Conservation (phyloP, 352 stramenopile genomes). For the Thraustochytrium sp. region DNA sequence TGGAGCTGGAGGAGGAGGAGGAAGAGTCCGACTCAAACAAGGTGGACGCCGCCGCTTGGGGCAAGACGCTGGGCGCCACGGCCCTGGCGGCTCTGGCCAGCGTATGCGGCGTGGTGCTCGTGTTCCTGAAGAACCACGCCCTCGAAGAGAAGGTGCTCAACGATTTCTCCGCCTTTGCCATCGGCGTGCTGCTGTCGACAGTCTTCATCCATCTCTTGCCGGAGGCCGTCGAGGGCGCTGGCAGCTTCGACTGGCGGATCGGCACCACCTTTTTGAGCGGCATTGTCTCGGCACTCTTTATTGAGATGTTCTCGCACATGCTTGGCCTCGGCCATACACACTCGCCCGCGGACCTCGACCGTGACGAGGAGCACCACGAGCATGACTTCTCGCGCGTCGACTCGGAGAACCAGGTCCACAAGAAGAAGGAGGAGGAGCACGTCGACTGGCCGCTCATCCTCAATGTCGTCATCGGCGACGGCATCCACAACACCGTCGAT, state of each 20-base stretch:
- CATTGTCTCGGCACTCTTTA: slow-evolving; percentile 10
- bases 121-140: neutral
- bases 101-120: neutral
- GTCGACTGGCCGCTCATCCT: slow-evolving; percentile 3
- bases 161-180: slow-evolving; percentile 6
- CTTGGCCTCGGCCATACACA: slow-evolving; percentile 4
- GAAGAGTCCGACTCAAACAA: too few species aligned
- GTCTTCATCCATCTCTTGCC: slow-evolving; percentile 38
- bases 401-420: neutral
- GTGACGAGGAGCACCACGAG: too few species aligned
- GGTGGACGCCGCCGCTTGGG: neutral
- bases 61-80: neutral
- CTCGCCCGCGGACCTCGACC: neutral
- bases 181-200: slow-evolving; percentile 41
- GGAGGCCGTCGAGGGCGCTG: slow-evolving; percentile 6
- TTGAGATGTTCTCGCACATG: neutral
- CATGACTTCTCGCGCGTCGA: neutral
- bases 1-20: neutral
- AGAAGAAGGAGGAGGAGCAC: neutral
- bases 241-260: slow-evolving; percentile 37
- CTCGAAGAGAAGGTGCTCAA: neutral
- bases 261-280: slow-evolving; percentile 6
- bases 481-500: slow-evolving; percentile 34
- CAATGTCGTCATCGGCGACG: slow-evolving; percentile 41
- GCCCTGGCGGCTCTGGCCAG: neutral